Conservation (phyloP, 805 yeast species). For the Suhomyces canberraensis region DNA sequence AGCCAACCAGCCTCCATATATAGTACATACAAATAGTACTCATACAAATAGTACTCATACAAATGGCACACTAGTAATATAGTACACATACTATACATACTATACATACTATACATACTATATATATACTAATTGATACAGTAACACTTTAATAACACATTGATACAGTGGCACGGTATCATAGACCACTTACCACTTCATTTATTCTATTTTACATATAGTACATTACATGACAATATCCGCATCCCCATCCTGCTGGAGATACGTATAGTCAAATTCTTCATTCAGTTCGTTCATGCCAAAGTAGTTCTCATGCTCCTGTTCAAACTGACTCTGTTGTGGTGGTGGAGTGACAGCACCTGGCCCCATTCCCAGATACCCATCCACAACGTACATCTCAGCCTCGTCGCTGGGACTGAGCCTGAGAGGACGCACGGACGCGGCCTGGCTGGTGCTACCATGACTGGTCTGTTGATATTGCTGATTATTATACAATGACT, state of each 20-base stretch:
- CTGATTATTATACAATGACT: slow-evolving; percentile 8
- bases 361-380: slow-evolving; percentile 17
- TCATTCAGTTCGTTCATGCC: slow-evolving; percentile 18
- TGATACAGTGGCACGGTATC: too few relatives aligned
- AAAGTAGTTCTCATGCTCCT: slow-evolving; percentile 27
- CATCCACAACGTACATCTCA: slow-evolving; percentile 36
- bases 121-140: too few relatives aligned
- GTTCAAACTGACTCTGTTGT: slow-evolving; percentile 15
- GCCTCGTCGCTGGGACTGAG: slow-evolving; percentile 39
- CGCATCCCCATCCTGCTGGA: slow-evolving; percentile 1
- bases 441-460: not conserved
- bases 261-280: slow-evolving; percentile 2
- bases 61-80: too few relatives aligned
- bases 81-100: too few relatives aligned
- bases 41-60: too few relatives aligned
- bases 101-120: too few relatives aligned
- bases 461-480: slow-evolving; percentile 4
- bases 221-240: slow-evolving; percentile 2
- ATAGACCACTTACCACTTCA: too few relatives aligned
- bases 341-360: slow-evolving; percentile 13
- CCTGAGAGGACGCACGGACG: slow-evolving; percentile 3
- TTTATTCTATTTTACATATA: not conserved
- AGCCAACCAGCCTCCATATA: too few relatives aligned
- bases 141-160: too few relatives aligned
- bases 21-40: too few relatives aligned